phyloP scores from a whole-genome alignment of 768 basidiomycete genomes.

The Psilocybe cubensis region DNA sequence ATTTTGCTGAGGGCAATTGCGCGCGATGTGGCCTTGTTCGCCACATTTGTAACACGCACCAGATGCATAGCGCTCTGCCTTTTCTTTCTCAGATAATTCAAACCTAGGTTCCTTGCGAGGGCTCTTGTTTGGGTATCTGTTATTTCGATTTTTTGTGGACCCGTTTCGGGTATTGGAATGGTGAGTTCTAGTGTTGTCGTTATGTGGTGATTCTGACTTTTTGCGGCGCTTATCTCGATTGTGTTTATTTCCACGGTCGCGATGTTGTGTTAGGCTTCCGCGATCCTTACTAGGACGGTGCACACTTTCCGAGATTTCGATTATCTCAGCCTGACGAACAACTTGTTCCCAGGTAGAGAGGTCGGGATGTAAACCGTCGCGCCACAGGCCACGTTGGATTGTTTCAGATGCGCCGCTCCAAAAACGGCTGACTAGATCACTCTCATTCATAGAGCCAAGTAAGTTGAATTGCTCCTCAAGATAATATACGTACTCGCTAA shows the following conservation, averaged over 20 bases:
- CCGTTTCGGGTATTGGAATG: neutral
- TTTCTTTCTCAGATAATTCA: conserved; percentile 14
- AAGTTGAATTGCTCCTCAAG: conserved; percentile 37
- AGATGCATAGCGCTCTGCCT: conserved; percentile 16
- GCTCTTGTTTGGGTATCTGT: neutral
- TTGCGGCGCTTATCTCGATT: neutral
- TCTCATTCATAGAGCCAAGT: conserved; percentile 30
- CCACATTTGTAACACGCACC: conserved; percentile 27
- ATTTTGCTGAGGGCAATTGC: conserved; percentile 25
- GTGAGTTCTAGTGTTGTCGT: neutral
- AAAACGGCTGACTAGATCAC: conserved; percentile 32
- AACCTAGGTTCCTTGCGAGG: neutral
- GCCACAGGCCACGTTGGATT: conserved; percentile 32
- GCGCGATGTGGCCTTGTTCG: conserved; percentile 21
- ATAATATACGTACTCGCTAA: conserved; percentile 21
- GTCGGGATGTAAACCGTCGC: conserved; percentile 30
- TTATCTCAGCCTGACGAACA: conserved; percentile 6
- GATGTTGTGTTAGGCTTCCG: neutral
- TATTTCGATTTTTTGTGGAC: neutral
- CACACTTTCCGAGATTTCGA: conserved; percentile 17
- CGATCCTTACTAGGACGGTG: neutral
- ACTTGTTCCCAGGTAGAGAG: conserved; percentile 20
- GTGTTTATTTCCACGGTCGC: neutral
- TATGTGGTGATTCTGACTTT: neutral
- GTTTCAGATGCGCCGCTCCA: conserved; percentile 32